Percentiles rank a stretch among this genome's conserved stretches.
Conservation (phyloP, 2,329 filamentous ascomycete genomes). For the Botrytis fragariae region DNA sequence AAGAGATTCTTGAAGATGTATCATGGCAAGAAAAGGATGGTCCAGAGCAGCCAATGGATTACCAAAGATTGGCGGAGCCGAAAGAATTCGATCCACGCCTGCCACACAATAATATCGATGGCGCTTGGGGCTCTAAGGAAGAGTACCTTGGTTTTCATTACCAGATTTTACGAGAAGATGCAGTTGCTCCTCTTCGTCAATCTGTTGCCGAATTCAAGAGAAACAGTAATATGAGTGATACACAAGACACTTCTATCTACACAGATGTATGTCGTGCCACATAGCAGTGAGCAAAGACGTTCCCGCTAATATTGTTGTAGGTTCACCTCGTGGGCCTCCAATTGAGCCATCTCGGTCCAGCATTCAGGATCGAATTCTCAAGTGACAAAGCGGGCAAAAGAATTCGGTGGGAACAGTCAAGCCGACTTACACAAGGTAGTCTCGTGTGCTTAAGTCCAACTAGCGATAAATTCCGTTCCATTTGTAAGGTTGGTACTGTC, state of each 20-base stretch:
- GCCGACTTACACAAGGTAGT: slow-evolving; percentile 51
- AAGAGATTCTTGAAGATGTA: slow-evolving; percentile 48
- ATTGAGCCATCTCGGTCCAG: slow-evolving; percentile 60
- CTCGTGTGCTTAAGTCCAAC: slow-evolving; percentile 53
- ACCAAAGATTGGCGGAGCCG: slow-evolving; percentile 27
- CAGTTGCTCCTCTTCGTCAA: slow-evolving; percentile 64
- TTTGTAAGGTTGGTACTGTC: slow-evolving; percentile 69
- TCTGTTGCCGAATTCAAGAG: slow-evolving; percentile 57
- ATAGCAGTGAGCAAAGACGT: not conserved
- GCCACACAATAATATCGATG: slow-evolving; percentile 52
- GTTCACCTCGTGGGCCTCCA: slow-evolving; percentile 65
- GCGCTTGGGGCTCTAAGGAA: slow-evolving; percentile 58
- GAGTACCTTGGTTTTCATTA: slow-evolving; percentile 74
- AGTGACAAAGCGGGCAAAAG: slow-evolving; percentile 60
- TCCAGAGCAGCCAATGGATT: slow-evolving; percentile 27
- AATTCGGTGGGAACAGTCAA: slow-evolving; percentile 61
- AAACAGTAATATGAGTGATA: slow-evolving; percentile 57
- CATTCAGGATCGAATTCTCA: slow-evolving; percentile 69
- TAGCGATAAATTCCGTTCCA: slow-evolving; percentile 59
- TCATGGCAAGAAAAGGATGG: not conserved
- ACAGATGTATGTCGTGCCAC: slow-evolving; percentile 54
- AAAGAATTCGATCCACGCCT: slow-evolving; percentile 15
- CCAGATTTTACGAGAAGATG: slow-evolving; percentile 71
- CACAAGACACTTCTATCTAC: slow-evolving; percentile 60
- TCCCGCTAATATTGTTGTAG: slow-evolving; percentile 41